These are phyloP conservation scores for Hemileccinum rubropunctum DNA, from an alignment of 768 basidiomycete genomes.

Conservation along the genomic window DNA sequence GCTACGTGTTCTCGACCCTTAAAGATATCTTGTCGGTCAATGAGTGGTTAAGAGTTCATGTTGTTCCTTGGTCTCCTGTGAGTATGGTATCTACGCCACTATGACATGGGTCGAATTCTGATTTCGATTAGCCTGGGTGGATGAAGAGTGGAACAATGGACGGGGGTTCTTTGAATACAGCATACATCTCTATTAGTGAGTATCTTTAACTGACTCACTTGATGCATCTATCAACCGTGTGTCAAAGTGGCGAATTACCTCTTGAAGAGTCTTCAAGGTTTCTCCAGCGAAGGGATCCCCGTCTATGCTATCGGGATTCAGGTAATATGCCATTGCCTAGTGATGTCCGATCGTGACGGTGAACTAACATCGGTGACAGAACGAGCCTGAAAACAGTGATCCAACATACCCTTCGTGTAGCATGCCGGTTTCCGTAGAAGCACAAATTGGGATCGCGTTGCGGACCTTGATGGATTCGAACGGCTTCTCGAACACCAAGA, in stretches of 20 bases:
- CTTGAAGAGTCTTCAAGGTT: conserved; percentile 69
- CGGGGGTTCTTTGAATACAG: conserved; percentile 56
- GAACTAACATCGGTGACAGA: conserved; percentile 33
- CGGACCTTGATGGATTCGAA: conserved; percentile 61
- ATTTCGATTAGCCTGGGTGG: conserved; percentile 60
- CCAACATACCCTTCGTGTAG: conserved; percentile 66
- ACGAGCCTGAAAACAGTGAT: conserved; percentile 53
- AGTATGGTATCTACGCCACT: conserved; percentile 15
- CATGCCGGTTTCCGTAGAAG: conserved; percentile 55
- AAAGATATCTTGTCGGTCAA: conserved; percentile 64
- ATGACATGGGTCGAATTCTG: neutral
- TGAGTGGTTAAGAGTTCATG: conserved; percentile 48
- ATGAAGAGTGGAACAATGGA: conserved; percentile 73
- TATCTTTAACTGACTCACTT: neutral
- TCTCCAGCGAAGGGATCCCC: conserved; percentile 55
- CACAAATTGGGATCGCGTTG: conserved; percentile 53
- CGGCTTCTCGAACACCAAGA: conserved; percentile 54
- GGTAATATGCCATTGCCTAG: conserved; percentile 20
- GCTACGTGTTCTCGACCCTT: conserved; percentile 60
- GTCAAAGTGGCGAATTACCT: conserved; percentile 66
- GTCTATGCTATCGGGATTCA: conserved; percentile 63
- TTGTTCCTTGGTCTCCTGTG: conserved; percentile 77
- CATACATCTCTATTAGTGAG: conserved; percentile 50
- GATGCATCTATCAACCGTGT: neutral
- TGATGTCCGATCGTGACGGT: neutral